Percentiles rank a stretch among this genome's conserved stretches.
phyloP scores from a whole-genome alignment of 2,329 filamentous ascomycete species.

The Fusarium denticulatum region DNA sequence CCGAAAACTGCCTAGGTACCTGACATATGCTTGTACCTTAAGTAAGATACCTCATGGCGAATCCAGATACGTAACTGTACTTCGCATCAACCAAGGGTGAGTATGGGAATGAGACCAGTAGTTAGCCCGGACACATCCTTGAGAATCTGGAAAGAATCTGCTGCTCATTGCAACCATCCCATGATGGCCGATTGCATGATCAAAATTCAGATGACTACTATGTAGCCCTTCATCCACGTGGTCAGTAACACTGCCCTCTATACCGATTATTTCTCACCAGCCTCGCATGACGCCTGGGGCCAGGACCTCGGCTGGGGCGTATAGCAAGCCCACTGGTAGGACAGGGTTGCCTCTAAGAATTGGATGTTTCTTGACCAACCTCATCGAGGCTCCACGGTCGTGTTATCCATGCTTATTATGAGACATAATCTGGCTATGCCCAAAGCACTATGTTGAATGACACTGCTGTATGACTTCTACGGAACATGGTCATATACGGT shows the following conservation, averaged over 20 bases:
- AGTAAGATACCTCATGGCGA: background rate
- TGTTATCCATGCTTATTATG: background rate
- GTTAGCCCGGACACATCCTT: background rate
- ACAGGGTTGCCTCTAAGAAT: background rate
- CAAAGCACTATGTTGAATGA: background rate
- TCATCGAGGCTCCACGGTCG: background rate
- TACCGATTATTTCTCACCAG: background rate
- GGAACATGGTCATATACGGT: background rate
- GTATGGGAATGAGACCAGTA: background rate
- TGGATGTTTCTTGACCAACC: background rate
- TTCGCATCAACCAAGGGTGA: background rate
- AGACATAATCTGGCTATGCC: background rate
- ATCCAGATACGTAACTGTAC: background rate
- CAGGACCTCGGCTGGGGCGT: background rate
- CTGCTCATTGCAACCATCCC: conserved; percentile 5
- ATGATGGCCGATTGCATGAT: background rate
- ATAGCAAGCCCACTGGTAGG: background rate
- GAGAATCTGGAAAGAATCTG: conserved; percentile 20
- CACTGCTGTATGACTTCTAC: background rate
- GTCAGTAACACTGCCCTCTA: background rate
- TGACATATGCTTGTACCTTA: background rate
- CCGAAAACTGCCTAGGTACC: background rate
- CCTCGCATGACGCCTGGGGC: background rate
- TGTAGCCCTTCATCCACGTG: background rate
- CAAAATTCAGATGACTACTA: background rate